Conservation (phyloP, 2,329 filamentous ascomycete genomes). For the Stylonectria norvegica region DNA sequence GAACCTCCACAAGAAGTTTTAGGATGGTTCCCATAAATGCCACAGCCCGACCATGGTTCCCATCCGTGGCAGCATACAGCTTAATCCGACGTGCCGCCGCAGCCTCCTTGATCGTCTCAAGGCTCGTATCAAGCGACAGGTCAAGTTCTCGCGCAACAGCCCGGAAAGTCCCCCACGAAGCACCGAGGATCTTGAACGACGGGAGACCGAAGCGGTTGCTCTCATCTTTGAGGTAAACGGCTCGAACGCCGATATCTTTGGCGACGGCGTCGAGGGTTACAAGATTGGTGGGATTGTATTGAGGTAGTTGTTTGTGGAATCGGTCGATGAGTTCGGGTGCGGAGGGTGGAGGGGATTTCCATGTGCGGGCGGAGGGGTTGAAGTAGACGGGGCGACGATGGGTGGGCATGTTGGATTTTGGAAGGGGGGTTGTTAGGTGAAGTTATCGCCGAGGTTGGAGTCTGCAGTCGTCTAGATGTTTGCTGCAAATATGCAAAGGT, state of each 20-base stretch:
- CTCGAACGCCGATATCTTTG: conserved; percentile 51
- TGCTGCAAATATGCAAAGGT: too few species aligned
- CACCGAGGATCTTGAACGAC: conserved; percentile 76
- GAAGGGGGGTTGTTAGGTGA: too few species aligned
- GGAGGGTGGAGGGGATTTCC: conserved; percentile 9
- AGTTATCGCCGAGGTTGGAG: too few species aligned
- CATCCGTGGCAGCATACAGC: conserved; percentile 66
- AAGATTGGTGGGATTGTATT: conserved; percentile 55
- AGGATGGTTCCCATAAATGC: conserved; percentile 64
- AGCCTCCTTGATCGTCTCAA: conserved; percentile 41
- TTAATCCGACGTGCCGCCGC: conserved; percentile 32
- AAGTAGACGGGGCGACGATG: conserved; percentile 22
- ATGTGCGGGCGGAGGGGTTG: conserved; percentile 20
- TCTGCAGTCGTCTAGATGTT: too few species aligned
- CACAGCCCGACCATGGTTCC: conserved; percentile 73
- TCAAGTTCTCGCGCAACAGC: conserved; percentile 47
- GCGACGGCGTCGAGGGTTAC: conserved; percentile 51
- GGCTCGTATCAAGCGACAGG: conserved; percentile 39
- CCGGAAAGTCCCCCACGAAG: conserved; percentile 67
- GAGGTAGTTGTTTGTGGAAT: conserved; percentile 59
- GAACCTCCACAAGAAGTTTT: conserved; percentile 53
- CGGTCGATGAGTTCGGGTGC: conserved; percentile 15
- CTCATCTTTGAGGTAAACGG: conserved; percentile 69
- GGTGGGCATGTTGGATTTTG: conserved; percentile 16
- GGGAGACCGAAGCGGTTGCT: conserved; percentile 64